Evolutionary conservation across 2,329 filamentous ascomycete genomes (phyloP), one percentile per base, ranked within the genome.

Genomic region (Penicillium verrucosum): DNA sequence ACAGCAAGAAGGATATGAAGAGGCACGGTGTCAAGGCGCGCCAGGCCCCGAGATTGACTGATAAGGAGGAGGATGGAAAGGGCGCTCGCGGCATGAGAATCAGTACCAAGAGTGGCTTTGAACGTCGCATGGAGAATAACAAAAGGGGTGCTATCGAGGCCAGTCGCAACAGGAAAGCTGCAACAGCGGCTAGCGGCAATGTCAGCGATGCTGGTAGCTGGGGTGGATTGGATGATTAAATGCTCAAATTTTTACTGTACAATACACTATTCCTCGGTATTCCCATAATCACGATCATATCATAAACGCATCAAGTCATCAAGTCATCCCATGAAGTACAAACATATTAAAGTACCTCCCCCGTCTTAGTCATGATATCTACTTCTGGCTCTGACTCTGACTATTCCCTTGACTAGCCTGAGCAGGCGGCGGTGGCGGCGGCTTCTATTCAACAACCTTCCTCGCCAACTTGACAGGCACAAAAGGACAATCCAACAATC

Each of bases 1-100:
- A 88, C 49, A 89, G 92, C 60, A 89, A 89, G 78, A 88, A 93
- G 80, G 85, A 85, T 70, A 75, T 99, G 63, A 95, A 90, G 80
- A 85, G 85, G 70, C 81, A 86, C 63, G 94, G 94, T 6, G 89
- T 97, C 10, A 89, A 92, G 73, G 87, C 85, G 3, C 81, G 92
- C 42, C 75, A 84, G 59, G 40, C 58, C 10, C 74, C 75, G 7
- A 73, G 74, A 32, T 66, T 72, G 12, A 76, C 74, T 51, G 75
- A 75, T 7, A 77, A 77, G 59, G 78, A 77, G 21, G 75, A 73
- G 18, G 75, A 75, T 32, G 77, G 76, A 37, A 81, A 81, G 69
- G 55, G 55, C 7, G 23, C 54, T 30, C 64, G 62, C 21, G 57
- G 56, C 16, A 81, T 84, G 23, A 85, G 85, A 70, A 97, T 97